Evolutionary conservation across 1,284 basidiomycete species (phyloP), one percentile per base, ranked within the genome.

Genomic region (Cryptococcus maquisensis): DNA sequence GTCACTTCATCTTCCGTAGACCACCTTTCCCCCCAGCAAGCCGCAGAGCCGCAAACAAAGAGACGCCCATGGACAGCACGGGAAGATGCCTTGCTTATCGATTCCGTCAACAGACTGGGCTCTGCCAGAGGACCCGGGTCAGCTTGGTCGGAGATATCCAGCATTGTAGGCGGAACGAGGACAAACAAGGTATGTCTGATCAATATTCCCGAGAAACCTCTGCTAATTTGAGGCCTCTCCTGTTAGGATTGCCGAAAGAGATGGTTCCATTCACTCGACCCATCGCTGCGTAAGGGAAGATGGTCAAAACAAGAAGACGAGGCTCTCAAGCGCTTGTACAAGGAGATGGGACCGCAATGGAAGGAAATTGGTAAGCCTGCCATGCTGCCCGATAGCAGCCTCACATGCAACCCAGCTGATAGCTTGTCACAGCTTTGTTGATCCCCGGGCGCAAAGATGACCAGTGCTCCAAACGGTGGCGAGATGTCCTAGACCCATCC

Each of bases 371-470:
- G 62, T 61, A 38, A 55, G 62, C 52, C 41, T 16, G 32, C 47
- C 21, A 18, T 42, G 4, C 38, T 6, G 13, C 4, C 20, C n/a
- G n/a, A n/a, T n/a, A n/a, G n/a, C n/a, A n/a, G n/a, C n/a, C 20
- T 24, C 15, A 36, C 23, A 13, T 24, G 16, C 36, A n/a, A 3
- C 13, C 18, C 12, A 21, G 28, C 10, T 32, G 28, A 32, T 10
- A 32, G 28, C 28, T 3, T 24, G 16, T 32, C 3, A 13, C 39
- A 64, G 62, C 60, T 6, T 48, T 61, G 8, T 53, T 55, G 10
- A 62, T 63, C n/a, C 59, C 63, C 1, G 63, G 63, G 1, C 56
- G 63, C 4, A 65, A 60, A 20, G 61, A 65, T 43, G 63, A 65
- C 41, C 63, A 65, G 39, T 55, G 60, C 2, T 57, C 63, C 24